These are phyloP conservation scores for Pelargonium citronellum DNA, from an alignment of 441 rosid species.

Conservation along the genomic window DNA sequence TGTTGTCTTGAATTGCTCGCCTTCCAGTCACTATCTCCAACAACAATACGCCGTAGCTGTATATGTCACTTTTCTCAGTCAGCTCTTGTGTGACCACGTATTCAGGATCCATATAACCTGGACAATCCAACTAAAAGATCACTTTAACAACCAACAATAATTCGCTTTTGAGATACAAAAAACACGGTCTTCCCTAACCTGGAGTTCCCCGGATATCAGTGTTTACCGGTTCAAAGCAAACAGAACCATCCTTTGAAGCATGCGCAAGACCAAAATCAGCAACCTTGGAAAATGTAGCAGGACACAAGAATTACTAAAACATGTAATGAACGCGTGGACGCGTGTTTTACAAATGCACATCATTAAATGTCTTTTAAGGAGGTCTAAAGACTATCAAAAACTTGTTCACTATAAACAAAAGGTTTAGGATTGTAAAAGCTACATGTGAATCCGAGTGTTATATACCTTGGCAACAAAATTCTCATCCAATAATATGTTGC, in stretches of 20 bases:
- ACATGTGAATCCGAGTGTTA: neutral
- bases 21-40: constrained; percentile 74
- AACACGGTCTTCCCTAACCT: constrained; percentile 46
- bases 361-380: no score
- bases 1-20: constrained; percentile 66
- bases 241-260: constrained; percentile 79
- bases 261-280: constrained; percentile 96
- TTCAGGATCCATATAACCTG: constrained; percentile 98
- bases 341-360: no score
- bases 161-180: neutral
- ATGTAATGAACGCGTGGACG: no score
- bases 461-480: constrained; percentile 81
- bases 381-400: no score
- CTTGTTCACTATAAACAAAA: no score
- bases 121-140: constrained; percentile 16
- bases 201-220: constrained; percentile 91
- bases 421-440: neutral
- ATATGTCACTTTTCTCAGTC: constrained; percentile 89
- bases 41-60: constrained; percentile 83
- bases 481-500: constrained; percentile 87
- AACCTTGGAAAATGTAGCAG: constrained; percentile 41
- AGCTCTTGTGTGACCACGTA: constrained; percentile 77
- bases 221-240: constrained; percentile 79
- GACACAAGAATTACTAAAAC: constrained; percentile 7
- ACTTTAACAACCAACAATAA: neutral